These are phyloP conservation scores for Rhodotorula diobovata DNA, from an alignment of 768 basidiomycete species.

Conservation along the genomic window DNA sequence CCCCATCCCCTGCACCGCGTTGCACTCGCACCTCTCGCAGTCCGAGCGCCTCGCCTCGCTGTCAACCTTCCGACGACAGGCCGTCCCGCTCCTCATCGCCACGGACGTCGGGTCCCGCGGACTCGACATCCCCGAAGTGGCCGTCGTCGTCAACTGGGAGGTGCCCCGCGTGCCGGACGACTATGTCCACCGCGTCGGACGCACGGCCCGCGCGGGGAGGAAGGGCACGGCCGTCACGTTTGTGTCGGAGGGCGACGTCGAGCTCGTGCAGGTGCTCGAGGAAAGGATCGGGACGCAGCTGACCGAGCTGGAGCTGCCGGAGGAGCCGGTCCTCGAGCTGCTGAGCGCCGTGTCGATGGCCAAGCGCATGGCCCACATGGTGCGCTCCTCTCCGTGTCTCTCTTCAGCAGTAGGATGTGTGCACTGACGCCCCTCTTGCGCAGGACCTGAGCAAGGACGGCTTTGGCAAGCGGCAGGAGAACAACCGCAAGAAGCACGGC, in stretches of 20 bases:
- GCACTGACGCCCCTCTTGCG: neutral
- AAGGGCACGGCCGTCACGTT: slow-evolving; percentile 89
- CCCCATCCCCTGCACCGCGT: slow-evolving; percentile 74
- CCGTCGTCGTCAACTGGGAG: slow-evolving; percentile 96
- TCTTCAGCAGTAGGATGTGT: slow-evolving; percentile 49
- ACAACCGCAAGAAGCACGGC: slow-evolving; percentile 53
- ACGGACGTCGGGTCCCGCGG: slow-evolving; percentile 96
- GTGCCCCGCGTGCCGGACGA: slow-evolving; percentile 76
- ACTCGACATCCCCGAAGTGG: slow-evolving; percentile 91
- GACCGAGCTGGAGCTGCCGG: slow-evolving; percentile 67
- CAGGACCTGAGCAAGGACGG: slow-evolving; percentile 69
- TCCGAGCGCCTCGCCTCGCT: slow-evolving; percentile 78
- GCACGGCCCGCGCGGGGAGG: slow-evolving; percentile 89
- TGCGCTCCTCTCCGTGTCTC: slow-evolving; percentile 47
- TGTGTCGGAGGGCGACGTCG: slow-evolving; percentile 88
- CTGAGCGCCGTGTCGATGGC: slow-evolving; percentile 87
- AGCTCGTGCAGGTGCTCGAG: slow-evolving; percentile 75
- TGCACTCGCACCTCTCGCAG: slow-evolving; percentile 91
- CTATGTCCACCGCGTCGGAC: slow-evolving; percentile 93
- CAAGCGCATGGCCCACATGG: slow-evolving; percentile 90
- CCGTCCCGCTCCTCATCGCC: slow-evolving; percentile 84
- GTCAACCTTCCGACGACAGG: slow-evolving; percentile 74
- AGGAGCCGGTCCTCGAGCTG: slow-evolving; percentile 73
- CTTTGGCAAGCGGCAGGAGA: slow-evolving; percentile 83
- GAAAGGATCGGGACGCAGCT: slow-evolving; percentile 75